These are phyloP conservation scores for Blastocrithidia nonstop DNA, from an alignment of 208 protist genomes.

Conservation along the genomic window DNA sequence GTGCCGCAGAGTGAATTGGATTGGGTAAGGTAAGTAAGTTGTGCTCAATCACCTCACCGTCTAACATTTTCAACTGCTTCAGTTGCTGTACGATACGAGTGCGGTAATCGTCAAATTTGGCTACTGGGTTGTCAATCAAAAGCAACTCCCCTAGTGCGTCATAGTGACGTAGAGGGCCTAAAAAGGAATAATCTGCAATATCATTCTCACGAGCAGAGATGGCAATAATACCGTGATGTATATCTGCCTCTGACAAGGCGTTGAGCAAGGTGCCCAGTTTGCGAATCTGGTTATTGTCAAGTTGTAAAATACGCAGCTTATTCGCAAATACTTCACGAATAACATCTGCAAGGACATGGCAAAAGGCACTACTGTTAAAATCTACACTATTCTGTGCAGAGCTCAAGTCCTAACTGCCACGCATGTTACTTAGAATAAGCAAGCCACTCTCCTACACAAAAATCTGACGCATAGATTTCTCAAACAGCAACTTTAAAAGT, in stretches of 20 bases:
- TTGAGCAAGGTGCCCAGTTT: slow-evolving; percentile 39
- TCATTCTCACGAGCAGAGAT: slow-evolving; percentile 58
- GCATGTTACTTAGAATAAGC: slow-evolving; percentile 49
- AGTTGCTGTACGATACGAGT: slow-evolving; percentile 21
- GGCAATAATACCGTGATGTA: slow-evolving; percentile 48
- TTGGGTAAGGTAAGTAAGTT: slow-evolving; percentile 44
- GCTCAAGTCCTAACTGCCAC: slow-evolving; percentile 31
- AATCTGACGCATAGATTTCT: slow-evolving; percentile 34
- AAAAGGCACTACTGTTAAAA: slow-evolving; percentile 75
- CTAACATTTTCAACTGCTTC: slow-evolving; percentile 39
- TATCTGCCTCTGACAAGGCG: slow-evolving; percentile 34
- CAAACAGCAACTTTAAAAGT: slow-evolving; percentile 55
- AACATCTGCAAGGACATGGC: slow-evolving; percentile 44
- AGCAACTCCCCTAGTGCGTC: slow-evolving; percentile 44
- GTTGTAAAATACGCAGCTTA: slow-evolving; percentile 32
- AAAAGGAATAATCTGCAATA: slow-evolving; percentile 35
- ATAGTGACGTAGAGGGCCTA: slow-evolving; percentile 44
- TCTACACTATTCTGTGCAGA: slow-evolving; percentile 51
- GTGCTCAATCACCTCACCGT: slow-evolving; percentile 30
- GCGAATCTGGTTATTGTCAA: slow-evolving; percentile 59
- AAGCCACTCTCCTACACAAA: slow-evolving; percentile 27
- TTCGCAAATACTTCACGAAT: slow-evolving; percentile 40
- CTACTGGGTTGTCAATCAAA: slow-evolving; percentile 41
- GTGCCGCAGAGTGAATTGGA: slow-evolving; percentile 25
- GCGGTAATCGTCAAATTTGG: slow-evolving; percentile 21